Evolutionary conservation across 352 stramenopile species (phyloP), one percentile per base, ranked within the genome.

Genomic region (Phytopythium vexans): DNA sequence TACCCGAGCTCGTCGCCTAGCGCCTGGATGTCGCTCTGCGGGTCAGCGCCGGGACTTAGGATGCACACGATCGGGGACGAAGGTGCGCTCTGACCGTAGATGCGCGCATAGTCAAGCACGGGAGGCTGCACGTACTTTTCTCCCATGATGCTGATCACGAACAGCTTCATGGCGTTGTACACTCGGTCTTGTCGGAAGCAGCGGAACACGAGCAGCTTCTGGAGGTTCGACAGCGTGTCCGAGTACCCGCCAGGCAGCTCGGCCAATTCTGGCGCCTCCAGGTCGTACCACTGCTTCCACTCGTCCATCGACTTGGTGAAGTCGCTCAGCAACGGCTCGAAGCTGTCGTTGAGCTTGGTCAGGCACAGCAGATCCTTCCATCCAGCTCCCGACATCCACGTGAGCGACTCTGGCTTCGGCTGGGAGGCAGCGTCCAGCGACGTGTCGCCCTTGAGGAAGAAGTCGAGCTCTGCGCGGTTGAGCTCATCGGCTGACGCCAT

Each of bases 381-480:
- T 1, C 89, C 90, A 8, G 78, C 71, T 47, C 62, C 58, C 3
- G 84, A 88, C 32, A 98, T 84, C 94, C 94, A 98, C 21, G 72
- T 70, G 9, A 92, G 52, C 0, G 64, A 42, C 4, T 90, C 87
- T 0, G 89, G 87, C 58, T 89, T 92, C 6, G 63, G 68, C 40
- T 91, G 73, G 4, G 70, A 60, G 4, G 85, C 76, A 2, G 69
- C 76, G 48, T 96, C 89, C 3, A 98, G 68, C n/a, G 86, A 96
- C n/a, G 88, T 97, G 48, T 97, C 91, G 27, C 94, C 94, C 61
- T 98, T 98, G 33, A 98, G 73, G 67, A 98, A 98, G 51, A 98
- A 98, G 59, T 98, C 93, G 14, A 98, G 81, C 54, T 98, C 86
- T 1, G 66, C 57, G 1, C 86, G 82, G 38, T 97, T 85, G 14